phyloP scores from a whole-genome alignment of 768 basidiomycete genomes.

The Gymnopilus junonius region DNA sequence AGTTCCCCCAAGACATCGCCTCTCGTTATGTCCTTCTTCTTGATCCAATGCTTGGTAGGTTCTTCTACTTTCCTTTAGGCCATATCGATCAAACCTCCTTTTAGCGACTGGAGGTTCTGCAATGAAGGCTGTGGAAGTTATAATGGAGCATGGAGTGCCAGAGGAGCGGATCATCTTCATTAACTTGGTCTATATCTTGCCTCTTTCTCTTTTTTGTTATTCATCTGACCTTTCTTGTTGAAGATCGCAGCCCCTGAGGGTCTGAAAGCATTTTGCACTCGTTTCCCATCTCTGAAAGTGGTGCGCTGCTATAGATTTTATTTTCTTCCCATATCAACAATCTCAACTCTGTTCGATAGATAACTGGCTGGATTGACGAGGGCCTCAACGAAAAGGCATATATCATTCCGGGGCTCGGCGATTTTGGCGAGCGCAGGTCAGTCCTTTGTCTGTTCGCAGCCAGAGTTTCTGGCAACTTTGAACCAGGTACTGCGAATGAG shows the following conservation, averaged over 20 bases:
- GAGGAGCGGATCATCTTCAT: conserved; percentile 96
- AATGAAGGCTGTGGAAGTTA: conserved; percentile 95
- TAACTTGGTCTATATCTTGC: conserved; percentile 66
- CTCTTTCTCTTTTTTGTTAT: not conserved
- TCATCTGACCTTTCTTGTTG: not conserved
- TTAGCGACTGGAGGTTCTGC: conserved; percentile 95
- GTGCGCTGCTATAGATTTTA: conserved; percentile 53
- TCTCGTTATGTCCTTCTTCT: conserved; percentile 90
- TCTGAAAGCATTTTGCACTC: conserved; percentile 75
- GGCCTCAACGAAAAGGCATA: conserved; percentile 91
- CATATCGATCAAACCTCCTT: not conserved
- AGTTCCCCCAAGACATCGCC: conserved; percentile 95
- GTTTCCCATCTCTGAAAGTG: conserved; percentile 77
- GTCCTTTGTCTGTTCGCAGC: not conserved
- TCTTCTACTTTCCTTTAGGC: not conserved
- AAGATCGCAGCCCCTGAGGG: conserved; percentile 93
- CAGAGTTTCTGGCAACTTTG: not conserved
- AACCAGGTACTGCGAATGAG: not conserved
- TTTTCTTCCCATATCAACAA: not conserved
- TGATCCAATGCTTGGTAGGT: conserved; percentile 95
- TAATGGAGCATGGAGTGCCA: conserved; percentile 89
- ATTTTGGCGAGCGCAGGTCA: conserved; percentile 91
- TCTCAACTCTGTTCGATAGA: conserved; percentile 43
- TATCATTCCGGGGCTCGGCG: conserved; percentile 95
- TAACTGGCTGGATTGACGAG: conserved; percentile 95